Evolutionary conservation across 805 yeast genomes (phyloP), one percentile per base, ranked within the genome.

Genomic region (Candida maesae): DNA sequence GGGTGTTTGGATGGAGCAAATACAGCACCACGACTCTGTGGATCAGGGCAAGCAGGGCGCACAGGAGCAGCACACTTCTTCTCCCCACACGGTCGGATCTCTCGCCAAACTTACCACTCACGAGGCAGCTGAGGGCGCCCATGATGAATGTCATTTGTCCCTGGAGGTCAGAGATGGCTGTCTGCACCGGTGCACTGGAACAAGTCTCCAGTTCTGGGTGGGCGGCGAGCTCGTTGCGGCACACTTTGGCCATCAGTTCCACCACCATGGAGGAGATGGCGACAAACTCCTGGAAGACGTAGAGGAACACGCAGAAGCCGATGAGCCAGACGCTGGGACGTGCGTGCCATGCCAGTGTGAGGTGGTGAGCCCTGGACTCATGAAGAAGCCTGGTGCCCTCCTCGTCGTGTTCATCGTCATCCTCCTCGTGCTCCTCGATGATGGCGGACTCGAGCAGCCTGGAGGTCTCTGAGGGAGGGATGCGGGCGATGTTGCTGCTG

Each of bases 41-140:
- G 1, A 65, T 8, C 3, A 59, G 27, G 15, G 52, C 41, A 5
- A 63, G 42, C 2, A 47, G 5, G 3, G 60, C 64, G 40, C 62
- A 56, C 26, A 63, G 56, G 2, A 67, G 44, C 29, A 83, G 60
- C 5, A 77, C 60, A 8, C 71, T 65, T 31, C 73, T 74, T 42
- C 93, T 66, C 2, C 93, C 93, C 45, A 70, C 65, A 25, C 76
- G 61, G 56, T 84, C 93, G 16, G 85, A 77, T 12, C 76, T 54
- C 38, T 76, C 74, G 2, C 88, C 83, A 41, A 83, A 60, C 49
- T 78, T 79, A 1, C 84, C 82, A 42, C 79, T 63, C n/a, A 79
- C 73, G 1, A 80, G 41, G 18, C 78, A 66, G 21, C 72, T 67
- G 3, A 76, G 55, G 0, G 73, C 41, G 1, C 80, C 79, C 5